Percentiles rank a stretch among this genome's conserved stretches.
Conservation (phyloP, 2,329 filamentous ascomycete genomes). For the Onygenales sp. region DNA sequence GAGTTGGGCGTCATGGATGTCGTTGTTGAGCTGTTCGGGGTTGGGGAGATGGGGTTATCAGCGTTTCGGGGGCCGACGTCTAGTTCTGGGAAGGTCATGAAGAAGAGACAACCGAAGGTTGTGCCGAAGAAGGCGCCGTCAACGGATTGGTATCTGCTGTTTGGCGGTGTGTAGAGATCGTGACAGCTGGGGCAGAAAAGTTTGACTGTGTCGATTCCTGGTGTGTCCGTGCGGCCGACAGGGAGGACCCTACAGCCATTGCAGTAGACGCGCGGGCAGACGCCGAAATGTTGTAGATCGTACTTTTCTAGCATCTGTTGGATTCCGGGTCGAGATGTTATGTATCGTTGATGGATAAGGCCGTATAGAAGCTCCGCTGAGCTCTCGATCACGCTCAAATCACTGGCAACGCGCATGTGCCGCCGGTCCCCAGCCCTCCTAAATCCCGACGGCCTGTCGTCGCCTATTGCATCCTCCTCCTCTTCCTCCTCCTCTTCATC, state of each 20-base stretch:
- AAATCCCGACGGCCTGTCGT: slow-evolving; percentile 40
- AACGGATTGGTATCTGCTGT: slow-evolving; percentile 93
- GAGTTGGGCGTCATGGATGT: slow-evolving; percentile 16
- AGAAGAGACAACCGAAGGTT: slow-evolving; percentile 92
- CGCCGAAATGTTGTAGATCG: slow-evolving; percentile 90
- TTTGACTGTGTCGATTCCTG: slow-evolving; percentile 95
- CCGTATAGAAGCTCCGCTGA: slow-evolving; percentile 98
- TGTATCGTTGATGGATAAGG: slow-evolving; percentile 96
- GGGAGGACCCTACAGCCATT: slow-evolving; percentile 82
- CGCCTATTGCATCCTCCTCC: slow-evolving; percentile 57
- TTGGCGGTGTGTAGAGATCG: slow-evolving; percentile 94
- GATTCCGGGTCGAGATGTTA: slow-evolving; percentile 90
- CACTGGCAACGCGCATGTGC: slow-evolving; percentile 79
- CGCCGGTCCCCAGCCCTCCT: slow-evolving; percentile 55
- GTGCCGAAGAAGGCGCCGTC: slow-evolving; percentile 97
- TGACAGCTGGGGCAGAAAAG: slow-evolving; percentile 95
- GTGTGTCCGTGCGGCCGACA: slow-evolving; percentile 87
- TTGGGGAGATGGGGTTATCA: slow-evolving; percentile 32
- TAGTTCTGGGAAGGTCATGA: slow-evolving; percentile 96
- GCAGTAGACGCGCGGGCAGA: slow-evolving; percentile 90
- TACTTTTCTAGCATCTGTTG: slow-evolving; percentile 99
- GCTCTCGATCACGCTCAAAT: slow-evolving; percentile 90
- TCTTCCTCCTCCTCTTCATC: slow-evolving; percentile 61
- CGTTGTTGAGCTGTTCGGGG: slow-evolving; percentile 14
- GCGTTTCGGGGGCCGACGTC: slow-evolving; percentile 65